Conservation (phyloP, 164 flowering plant species). For the Vitis vinifera region ASM3070453v1 NC_081818.1:25927001-25927500, state of each 20-base stretch:
- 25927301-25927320: neutral
- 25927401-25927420: neutral
- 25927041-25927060: too few species aligned
- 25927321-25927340: too few species aligned
- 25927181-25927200: slow-evolving; percentile 11
- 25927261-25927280: neutral
- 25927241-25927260: slow-evolving; percentile 16
- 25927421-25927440: neutral
- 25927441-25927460: neutral
- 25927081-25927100: slow-evolving; percentile 16
- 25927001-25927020: too few species aligned
- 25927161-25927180: too few species aligned
- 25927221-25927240: slow-evolving; percentile 10
- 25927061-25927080: neutral
- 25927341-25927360: too few species aligned
- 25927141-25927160: neutral
- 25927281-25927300: slow-evolving; percentile 15
- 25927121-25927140: slow-evolving; percentile 11
- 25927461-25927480: neutral
- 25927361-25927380: neutral
- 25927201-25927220: slow-evolving; percentile 6
- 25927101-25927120: slow-evolving; percentile 5
- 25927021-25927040: too few species aligned
- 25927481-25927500: neutral
- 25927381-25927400: slow-evolving; percentile 1